A percentile compares a stretch with the other conserved stretches of the same genome.
phyloP scores from a whole-genome alignment of 164 flowering plant genomes.

The Pachysandra terminalis region DNA sequence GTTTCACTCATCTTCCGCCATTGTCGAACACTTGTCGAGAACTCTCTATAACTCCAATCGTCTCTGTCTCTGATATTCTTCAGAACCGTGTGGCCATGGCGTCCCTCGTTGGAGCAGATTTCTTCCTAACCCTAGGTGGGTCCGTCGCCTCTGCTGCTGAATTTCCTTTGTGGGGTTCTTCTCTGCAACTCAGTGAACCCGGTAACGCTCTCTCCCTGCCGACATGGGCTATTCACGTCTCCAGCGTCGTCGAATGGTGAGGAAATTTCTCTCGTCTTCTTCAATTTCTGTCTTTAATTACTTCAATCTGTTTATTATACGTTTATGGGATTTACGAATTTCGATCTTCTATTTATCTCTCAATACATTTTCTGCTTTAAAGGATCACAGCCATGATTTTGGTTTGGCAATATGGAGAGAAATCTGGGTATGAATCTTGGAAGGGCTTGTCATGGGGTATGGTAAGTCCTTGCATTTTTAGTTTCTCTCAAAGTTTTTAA shows the following conservation, averaged over 20 bases:
- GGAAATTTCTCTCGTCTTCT: background rate
- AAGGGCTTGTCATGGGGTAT: slow-evolving; percentile 98
- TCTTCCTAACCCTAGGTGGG: slow-evolving; percentile 25
- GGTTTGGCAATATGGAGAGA: slow-evolving; percentile 96
- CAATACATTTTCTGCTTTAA: slow-evolving; percentile 1
- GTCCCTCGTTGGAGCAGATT: slow-evolving; percentile 36
- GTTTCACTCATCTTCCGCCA: slow-evolving; percentile 8
- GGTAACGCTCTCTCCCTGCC: slow-evolving; percentile 88
- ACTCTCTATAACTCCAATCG: background rate
- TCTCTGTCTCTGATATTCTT: background rate
- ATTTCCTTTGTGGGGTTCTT: slow-evolving; percentile 26
- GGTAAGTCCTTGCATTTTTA: slow-evolving; percentile 45
- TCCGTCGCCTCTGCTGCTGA: slow-evolving; percentile 52
- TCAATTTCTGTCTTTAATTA: background rate
- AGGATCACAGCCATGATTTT: slow-evolving; percentile 92
- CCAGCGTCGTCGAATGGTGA: slow-evolving; percentile 94
- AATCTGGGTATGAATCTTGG: slow-evolving; percentile 81
- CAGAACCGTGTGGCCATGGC: background rate
- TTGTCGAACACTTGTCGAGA: slow-evolving; percentile 1
- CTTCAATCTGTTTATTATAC: background rate
- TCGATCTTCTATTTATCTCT: background rate
- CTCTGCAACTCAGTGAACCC: slow-evolving; percentile 58
- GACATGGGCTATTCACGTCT: slow-evolving; percentile 94
- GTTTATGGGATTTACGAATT: background rate
- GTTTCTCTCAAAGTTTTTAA: background rate